Conservation (phyloP, 2,329 filamentous ascomycete species). For the Epichloe amarillans region DNA sequence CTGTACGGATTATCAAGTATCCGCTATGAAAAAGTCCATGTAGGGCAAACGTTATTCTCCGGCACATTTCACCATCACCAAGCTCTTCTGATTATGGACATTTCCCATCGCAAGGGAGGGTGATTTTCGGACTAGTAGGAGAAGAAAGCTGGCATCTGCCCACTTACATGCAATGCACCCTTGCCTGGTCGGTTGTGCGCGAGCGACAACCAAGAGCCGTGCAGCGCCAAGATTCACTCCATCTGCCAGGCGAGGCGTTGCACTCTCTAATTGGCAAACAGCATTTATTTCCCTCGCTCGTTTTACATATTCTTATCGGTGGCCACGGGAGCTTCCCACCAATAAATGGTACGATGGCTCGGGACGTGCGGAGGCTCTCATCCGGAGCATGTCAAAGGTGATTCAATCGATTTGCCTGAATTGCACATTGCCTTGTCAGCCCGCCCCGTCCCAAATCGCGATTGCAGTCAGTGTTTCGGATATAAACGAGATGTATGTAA, state of each 20-base stretch:
- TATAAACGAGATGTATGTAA: too few species aligned
- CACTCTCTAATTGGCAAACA: neutral
- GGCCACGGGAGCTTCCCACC: neutral
- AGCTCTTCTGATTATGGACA: neutral
- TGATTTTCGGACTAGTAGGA: neutral
- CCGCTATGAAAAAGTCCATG: neutral
- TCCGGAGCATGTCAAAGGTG: neutral
- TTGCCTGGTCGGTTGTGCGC: neutral
- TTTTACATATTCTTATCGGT: neutral
- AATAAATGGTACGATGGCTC: neutral
- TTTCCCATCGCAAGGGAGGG: neutral
- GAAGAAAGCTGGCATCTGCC: neutral
- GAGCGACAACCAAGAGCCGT: neutral
- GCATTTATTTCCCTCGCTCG: neutral
- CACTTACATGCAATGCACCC: neutral
- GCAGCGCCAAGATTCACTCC: neutral
- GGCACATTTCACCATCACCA: neutral
- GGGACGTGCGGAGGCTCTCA: neutral
- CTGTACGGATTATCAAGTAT: neutral
- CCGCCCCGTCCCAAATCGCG: neutral
- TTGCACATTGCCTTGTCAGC: neutral
- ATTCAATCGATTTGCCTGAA: neutral
- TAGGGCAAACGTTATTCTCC: neutral
- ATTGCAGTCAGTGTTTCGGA: too few species aligned
- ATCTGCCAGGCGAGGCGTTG: slow-evolving; percentile 2